These are phyloP conservation scores for Gnomoniopsis smithogilvyi DNA, from an alignment of 2,329 filamentous ascomycete genomes.

Conservation along the genomic window DNA sequence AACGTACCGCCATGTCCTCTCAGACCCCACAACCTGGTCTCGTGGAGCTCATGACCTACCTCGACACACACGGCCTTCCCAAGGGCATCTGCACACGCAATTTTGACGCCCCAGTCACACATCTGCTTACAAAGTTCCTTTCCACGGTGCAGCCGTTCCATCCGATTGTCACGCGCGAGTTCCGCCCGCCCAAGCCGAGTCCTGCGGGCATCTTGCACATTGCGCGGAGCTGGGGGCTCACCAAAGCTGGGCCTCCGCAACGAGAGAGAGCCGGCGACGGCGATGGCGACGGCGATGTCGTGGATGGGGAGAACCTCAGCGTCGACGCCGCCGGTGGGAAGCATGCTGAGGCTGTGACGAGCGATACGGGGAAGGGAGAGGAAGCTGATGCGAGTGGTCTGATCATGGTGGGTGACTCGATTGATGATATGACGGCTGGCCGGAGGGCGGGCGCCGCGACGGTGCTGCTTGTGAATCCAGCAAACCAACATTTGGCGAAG, in stretches of 20 bases:
- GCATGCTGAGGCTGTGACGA: constrained; percentile 20
- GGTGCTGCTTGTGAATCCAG: constrained; percentile 82
- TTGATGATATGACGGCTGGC: constrained; percentile 92
- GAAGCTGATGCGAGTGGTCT: constrained; percentile 43
- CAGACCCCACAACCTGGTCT: constrained; percentile 85
- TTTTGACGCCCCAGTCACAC: constrained; percentile 75
- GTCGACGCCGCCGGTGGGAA: constrained; percentile 16
- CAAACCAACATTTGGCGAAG: constrained; percentile 65
- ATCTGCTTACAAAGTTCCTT: constrained; percentile 74
- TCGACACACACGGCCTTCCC: constrained; percentile 62
- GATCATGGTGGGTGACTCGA: constrained; percentile 73
- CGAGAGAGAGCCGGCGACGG: constrained; percentile 8
- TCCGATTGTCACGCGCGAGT: constrained; percentile 82
- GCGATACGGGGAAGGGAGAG: constrained; percentile 21
- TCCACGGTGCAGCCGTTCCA: constrained; percentile 58
- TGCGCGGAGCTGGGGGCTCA: constrained; percentile 70
- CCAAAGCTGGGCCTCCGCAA: constrained; percentile 2
- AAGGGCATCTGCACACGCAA: constrained; percentile 94
- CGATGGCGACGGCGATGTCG: neutral
- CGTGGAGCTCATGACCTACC: constrained; percentile 73
- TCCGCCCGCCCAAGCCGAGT: constrained; percentile 79
- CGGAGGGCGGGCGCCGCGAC: constrained; percentile 81
- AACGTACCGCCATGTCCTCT: constrained; percentile 72
- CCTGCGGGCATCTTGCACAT: constrained; percentile 88
- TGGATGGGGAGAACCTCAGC: constrained; percentile 1